A percentile compares a stretch with the other conserved stretches of the same genome.
Evolutionary conservation across 768 basidiomycete genomes (phyloP).

Genomic region (Mycena capillaripes): DNA sequence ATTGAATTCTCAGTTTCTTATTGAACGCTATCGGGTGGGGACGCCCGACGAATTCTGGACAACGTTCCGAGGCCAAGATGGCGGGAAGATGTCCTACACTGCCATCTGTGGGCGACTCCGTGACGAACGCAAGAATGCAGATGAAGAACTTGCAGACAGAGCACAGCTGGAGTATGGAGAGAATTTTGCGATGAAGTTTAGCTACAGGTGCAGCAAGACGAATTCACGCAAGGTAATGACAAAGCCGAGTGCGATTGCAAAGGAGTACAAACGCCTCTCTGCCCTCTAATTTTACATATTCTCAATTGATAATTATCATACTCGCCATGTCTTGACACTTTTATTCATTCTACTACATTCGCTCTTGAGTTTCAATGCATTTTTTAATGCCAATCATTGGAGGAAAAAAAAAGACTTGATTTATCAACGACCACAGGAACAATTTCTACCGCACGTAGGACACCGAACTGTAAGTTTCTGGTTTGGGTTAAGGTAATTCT

Average conservation of each 20-base stretch:
- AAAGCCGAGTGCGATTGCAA: conserved; percentile 32
- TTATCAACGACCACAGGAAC: conserved; percentile 43
- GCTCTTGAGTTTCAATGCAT: too few species aligned
- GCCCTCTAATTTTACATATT: conserved; percentile 21
- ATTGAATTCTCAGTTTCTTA: background rate
- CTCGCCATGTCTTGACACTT: too few species aligned
- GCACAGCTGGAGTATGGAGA: conserved; percentile 34
- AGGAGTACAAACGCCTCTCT: conserved; percentile 11
- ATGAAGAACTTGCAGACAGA: conserved; percentile 22
- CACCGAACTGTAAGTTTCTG: conserved; percentile 41
- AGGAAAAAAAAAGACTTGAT: background rate
- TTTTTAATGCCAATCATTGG: too few species aligned
- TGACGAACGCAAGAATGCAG: conserved; percentile 7
- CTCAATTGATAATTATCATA: background rate
- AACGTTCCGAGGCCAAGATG: conserved; percentile 25
- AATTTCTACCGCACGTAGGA: conserved; percentile 46
- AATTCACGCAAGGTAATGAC: conserved; percentile 24
- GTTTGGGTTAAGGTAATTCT: conserved; percentile 52
- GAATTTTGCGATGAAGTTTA: conserved; percentile 30
- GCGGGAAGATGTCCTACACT: conserved; percentile 32
- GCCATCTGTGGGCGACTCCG: conserved; percentile 29
- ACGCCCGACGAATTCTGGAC: background rate
- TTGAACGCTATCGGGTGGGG: background rate
- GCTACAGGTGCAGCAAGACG: conserved; percentile 34
- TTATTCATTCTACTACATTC: too few species aligned